phyloP scores from a whole-genome alignment of 202 grass and related monocot genomes.

The Schoenoplectus triqueter region DNA sequence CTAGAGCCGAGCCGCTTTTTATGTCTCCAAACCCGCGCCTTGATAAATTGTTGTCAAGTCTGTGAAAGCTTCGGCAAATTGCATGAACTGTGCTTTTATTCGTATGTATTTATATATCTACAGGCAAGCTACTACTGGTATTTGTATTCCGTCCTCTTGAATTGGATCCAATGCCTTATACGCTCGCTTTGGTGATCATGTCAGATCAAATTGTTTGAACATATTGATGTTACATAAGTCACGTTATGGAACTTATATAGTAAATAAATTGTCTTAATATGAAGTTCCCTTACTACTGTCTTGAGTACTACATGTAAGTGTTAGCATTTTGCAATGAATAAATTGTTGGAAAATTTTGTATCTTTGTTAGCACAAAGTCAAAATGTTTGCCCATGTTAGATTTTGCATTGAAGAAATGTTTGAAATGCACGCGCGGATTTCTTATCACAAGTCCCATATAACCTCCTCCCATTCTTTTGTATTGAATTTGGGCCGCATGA shows the following conservation, averaged over 20 bases:
- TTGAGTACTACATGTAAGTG: neutral
- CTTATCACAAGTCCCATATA: too few relatives aligned
- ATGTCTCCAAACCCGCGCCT: constrained; percentile 45
- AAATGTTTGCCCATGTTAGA: neutral
- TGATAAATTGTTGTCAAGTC: constrained; percentile 35
- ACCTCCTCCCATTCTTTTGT: too few relatives aligned
- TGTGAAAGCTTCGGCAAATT: neutral
- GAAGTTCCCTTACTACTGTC: neutral
- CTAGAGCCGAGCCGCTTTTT: constrained; percentile 50
- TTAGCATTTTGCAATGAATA: neutral
- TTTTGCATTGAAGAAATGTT: constrained; percentile 5
- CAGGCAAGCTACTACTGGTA: too few relatives aligned
- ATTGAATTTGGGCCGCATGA: too few relatives aligned
- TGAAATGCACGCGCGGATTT: too few relatives aligned
- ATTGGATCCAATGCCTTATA: neutral
- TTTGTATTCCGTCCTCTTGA: neutral
- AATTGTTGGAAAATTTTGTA: neutral
- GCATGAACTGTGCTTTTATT: neutral
- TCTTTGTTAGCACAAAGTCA: neutral
- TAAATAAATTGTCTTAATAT: neutral
- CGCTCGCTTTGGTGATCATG: neutral
- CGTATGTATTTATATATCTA: neutral
- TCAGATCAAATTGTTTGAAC: neutral
- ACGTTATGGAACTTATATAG: neutral
- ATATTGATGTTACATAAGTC: neutral